Base-by-base conservation (phyloP, 768 basidiomycete species). In the Mycena capillaripes region DNA sequence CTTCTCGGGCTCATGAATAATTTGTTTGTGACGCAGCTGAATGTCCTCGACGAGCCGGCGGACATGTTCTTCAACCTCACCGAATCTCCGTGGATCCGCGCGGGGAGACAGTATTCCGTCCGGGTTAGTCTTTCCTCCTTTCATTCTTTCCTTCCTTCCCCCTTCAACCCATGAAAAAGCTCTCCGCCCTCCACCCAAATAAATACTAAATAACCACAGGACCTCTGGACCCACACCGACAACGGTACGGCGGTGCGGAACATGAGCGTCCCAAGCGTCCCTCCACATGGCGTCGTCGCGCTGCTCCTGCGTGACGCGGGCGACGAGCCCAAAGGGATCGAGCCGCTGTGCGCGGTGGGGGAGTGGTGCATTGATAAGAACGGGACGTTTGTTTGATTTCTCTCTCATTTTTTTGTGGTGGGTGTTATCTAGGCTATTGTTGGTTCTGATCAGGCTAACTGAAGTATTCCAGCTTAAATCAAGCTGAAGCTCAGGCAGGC, bases 201-300 rank as follows among this genome's bases (percentile, higher is more conserved):
- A n/a, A n/a, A n/a, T n/a, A n/a, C n/a, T 3, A 16, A 10, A 38
- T 38, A 38, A n/a, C n/a, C n/a, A 38, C 71, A 93, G 91, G 93
- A 94, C 76, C 83, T 93, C 2, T 94, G 93, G 93, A 78, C 89
- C 4, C 92, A 93, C 78, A 92, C 91, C 25, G 83, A 91, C 75
- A 93, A 92, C 74, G 91, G 91, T 4, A 93, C 90, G 0, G 89
- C 88, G 1, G 83, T 90, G 27, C 86, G 92, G 21, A 90, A 88
- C 78, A 85, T 92, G 75, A 89, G 88, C 4, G 86, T 82, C 5
- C 60, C 81, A 11, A 81, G 79, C 23, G 91, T 93, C 14, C 92
- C 92, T 4, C 76, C 91, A 9, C 93, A 94, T 70, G 93, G 92
- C 4, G 92, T 93, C 29, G 88, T 91, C 27, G 93, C 92, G 36